Base-by-base conservation (phyloP, 345 rosid genomes). In the Syzygium aqueum region DNA sequence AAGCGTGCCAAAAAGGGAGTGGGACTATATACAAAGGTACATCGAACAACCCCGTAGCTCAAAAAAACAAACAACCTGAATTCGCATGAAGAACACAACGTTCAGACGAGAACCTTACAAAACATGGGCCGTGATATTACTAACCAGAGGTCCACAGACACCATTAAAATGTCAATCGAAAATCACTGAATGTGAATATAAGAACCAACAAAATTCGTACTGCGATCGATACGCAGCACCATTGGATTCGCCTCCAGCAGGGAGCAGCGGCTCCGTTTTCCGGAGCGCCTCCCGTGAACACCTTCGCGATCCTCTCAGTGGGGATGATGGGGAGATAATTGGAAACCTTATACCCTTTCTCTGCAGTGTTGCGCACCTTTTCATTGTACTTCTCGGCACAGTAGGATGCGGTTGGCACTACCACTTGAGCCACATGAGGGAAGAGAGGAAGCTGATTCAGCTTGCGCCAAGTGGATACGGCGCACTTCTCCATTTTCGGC, bases 291-390 rank as follows among this genome's bases (percentile, higher is more conserved):
- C 88, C 90, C n/a, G 87, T 49, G 53, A 96, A 98, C 43, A 94
- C 93, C 92, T 92, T 92, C 11, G 98, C 96, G 84, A 96, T 98
- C 95, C 87, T 95, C 93, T 92, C 92, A 0, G 97, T 94, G 14
- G 99, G 99, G 89, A 98, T 97, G 90, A 95, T 88, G 2, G 99
- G 99, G 92, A 98, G 86, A 90, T 93, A 94, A 1, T 94, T 90
- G 11, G 98, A 90, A 23, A 96, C 95, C 86, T 88, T 92, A 95
- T 93, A 96, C 15, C 99, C 99, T 77, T 94, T 95, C 91, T 94
- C 95, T 2, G 95, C 96, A 52, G 97, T 92, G 90, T 82, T 93
- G 28, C 88, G 87, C 59, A 96, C 98, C 0, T 95, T 94, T 61
- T 94, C 89, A 87, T 98, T 98, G 91, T 98, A 98, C 91, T 92